A percentile compares a stretch with the other conserved stretches of the same genome.
Evolutionary conservation across 164 flowering plant genomes (phyloP).

Genomic region (Tetrastigma voinierianum): DNA sequence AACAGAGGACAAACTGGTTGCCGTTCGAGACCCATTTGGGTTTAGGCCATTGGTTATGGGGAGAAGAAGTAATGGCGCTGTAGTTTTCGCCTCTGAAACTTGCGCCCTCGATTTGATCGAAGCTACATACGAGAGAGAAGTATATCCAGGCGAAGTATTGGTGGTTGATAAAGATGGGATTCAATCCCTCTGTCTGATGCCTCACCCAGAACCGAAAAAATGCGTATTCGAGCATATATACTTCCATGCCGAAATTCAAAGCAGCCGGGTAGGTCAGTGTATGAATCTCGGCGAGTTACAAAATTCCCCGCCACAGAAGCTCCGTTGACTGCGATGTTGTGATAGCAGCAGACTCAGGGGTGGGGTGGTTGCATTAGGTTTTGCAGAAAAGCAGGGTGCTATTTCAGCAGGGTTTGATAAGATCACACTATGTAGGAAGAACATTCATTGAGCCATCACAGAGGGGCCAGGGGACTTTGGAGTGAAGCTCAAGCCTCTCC

Average conservation of each 20-base stretch:
- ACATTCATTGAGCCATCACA: conserved; percentile 93
- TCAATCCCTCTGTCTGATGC: conserved; percentile 55
- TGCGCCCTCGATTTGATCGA: conserved; percentile 91
- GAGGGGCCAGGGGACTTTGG: conserved; percentile 87
- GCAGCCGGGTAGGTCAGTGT: conserved; percentile 86
- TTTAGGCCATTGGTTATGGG: conserved; percentile 95
- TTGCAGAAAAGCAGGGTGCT: conserved; percentile 80
- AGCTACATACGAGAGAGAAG: conserved; percentile 84
- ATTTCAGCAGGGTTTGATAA: conserved; percentile 73
- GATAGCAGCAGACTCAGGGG: conserved; percentile 90
- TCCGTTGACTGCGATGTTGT: conserved; percentile 92
- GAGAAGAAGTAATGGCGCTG: conserved; percentile 78
- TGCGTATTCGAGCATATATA: conserved; percentile 92
- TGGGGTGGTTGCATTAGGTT: conserved; percentile 89
- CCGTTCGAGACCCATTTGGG: conserved; percentile 83
- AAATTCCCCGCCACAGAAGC: conserved; percentile 76
- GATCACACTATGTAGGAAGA: conserved; percentile 89
- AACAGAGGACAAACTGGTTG: conserved; percentile 83
- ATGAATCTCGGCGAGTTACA: conserved; percentile 50
- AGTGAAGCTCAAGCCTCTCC: conserved; percentile 86
- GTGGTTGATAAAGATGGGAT: conserved; percentile 71
- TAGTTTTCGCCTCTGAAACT: conserved; percentile 90
- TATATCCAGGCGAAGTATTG: conserved; percentile 80
- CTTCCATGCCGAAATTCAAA: conserved; percentile 90
- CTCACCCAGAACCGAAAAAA: conserved; percentile 58